A percentile compares a stretch with the other conserved stretches of the same genome.
These are phyloP conservation scores for Ulvella scutata DNA, from an alignment of 139 green algal genomes.

Conservation along the genomic window DNA sequence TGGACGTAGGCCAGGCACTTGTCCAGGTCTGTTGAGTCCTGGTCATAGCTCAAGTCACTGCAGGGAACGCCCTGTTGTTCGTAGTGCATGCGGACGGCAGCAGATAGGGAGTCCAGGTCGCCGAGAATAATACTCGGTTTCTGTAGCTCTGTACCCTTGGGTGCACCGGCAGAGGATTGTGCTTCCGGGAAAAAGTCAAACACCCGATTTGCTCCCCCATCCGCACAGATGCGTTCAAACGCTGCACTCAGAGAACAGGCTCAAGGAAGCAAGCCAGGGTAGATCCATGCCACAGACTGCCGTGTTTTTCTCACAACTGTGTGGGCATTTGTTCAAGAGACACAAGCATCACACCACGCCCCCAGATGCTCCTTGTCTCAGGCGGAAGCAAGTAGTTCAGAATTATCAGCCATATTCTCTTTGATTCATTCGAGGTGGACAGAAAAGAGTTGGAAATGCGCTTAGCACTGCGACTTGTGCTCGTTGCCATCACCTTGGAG, in stretches of 20 bases:
- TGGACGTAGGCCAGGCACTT: constrained; percentile 56
- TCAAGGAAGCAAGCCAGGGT: too few relatives aligned
- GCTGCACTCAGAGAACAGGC: too few relatives aligned
- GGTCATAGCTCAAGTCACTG: constrained; percentile 41
- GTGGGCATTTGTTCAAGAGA: too few relatives aligned
- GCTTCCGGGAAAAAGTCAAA: constrained; percentile 67
- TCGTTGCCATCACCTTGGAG: too few relatives aligned
- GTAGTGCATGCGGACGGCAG: constrained; percentile 22
- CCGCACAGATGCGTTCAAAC: constrained; percentile 56
- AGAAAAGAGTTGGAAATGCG: not conserved
- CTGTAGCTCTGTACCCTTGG: constrained; percentile 4
- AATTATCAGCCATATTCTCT: not conserved
- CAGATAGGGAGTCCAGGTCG: constrained; percentile 61
- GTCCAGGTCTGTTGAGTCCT: constrained; percentile 78
- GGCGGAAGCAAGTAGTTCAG: not conserved
- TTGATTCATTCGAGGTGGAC: not conserved
- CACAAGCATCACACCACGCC: too few relatives aligned
- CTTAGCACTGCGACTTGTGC: too few relatives aligned
- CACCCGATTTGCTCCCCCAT: constrained; percentile 83
- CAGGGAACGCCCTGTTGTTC: constrained; percentile 23
- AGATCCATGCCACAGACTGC: too few relatives aligned
- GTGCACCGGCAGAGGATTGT: too few relatives aligned
- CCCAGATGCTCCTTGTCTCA: not conserved
- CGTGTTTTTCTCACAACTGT: too few relatives aligned
- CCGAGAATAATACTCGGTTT: constrained; percentile 50